Percentiles rank a stretch among this genome's conserved stretches.
Conservation (phyloP, 1,284 basidiomycete genomes). For the Microbotryum lychnidis-dioicae region DNA sequence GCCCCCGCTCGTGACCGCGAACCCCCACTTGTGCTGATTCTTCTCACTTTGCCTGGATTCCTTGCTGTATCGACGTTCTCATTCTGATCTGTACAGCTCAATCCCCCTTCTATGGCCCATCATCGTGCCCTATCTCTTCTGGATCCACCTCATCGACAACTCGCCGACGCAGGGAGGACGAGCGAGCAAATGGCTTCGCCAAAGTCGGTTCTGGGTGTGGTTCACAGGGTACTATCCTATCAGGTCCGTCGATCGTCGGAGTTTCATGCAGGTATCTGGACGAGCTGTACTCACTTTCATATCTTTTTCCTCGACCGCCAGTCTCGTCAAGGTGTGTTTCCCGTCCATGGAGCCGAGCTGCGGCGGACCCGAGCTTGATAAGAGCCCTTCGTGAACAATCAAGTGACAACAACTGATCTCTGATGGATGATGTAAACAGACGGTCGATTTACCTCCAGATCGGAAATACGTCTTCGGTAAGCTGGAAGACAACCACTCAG, state of each 20-base stretch:
- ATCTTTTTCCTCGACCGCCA: conserved; percentile 9
- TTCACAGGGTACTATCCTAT: conserved; percentile 90
- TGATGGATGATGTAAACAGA: conserved; percentile 49
- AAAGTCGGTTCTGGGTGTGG: conserved; percentile 63
- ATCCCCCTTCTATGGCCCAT: conserved; percentile 82
- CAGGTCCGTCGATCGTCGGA: conserved; percentile 51
- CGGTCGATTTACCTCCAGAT: conserved; percentile 71
- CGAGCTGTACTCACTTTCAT: conserved; percentile 15
- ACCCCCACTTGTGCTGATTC: too few species aligned
- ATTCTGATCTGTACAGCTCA: conserved; percentile 51
- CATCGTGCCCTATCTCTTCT: conserved; percentile 69
- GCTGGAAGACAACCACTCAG: background rate
- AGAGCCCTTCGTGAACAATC: too few species aligned
- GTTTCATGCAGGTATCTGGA: conserved; percentile 11
- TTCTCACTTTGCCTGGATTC: background rate
- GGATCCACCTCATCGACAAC: conserved; percentile 66
- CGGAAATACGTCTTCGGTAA: conserved; percentile 80
- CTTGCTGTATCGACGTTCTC: background rate
- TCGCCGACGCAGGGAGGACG: conserved; percentile 72
- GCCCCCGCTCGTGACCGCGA: background rate
- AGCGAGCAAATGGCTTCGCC: conserved; percentile 66
- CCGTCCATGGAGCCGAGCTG: conserved; percentile 34
- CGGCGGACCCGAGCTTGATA: too few species aligned
- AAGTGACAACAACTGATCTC: too few species aligned
- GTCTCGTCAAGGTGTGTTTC: background rate